Percentiles rank a stretch among this genome's conserved stretches.
Conservation (phyloP, 768 basidiomycete species). For the Mycena rebaudengoi region DNA sequence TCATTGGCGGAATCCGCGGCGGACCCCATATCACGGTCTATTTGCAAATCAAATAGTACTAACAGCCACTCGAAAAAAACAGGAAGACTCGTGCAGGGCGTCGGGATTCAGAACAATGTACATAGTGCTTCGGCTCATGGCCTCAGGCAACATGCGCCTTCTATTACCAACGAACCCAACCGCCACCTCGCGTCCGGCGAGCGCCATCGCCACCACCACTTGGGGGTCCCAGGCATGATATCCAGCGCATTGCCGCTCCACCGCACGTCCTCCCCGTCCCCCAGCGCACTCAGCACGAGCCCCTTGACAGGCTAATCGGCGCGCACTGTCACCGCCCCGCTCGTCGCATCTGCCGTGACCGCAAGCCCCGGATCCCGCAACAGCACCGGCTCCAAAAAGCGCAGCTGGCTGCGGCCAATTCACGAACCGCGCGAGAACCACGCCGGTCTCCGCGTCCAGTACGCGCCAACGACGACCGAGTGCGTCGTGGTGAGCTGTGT, state of each 20-base stretch:
- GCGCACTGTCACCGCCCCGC: constrained; percentile 54
- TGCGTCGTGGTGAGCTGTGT: constrained; percentile 47
- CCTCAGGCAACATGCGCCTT: background rate
- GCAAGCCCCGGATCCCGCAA: constrained; percentile 61
- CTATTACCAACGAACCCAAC: no score
- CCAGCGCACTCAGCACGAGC: constrained; percentile 69
- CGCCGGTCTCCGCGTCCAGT: constrained; percentile 42
- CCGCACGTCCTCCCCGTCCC: constrained; percentile 44
- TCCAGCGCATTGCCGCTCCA: constrained; percentile 91
- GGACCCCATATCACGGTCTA: no score
- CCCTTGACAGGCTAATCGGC: constrained; percentile 76
- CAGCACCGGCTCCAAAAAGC: constrained; percentile 56
- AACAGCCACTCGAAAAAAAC: no score
- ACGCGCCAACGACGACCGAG: constrained; percentile 60
- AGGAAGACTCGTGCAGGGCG: no score
- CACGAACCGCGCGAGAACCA: constrained; percentile 70
- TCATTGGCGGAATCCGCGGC: no score
- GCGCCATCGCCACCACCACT: constrained; percentile 9
- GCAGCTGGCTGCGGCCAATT: constrained; percentile 93
- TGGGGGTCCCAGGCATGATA: constrained; percentile 76
- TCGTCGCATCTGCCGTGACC: constrained; percentile 50
- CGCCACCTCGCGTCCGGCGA: background rate
- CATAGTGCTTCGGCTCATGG: no score
- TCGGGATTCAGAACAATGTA: no score
- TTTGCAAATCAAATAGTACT: no score